These are phyloP conservation scores for Nitzschia sp. DNA, from an alignment of 108 stramenopile genomes.

Conservation along the genomic window DNA sequence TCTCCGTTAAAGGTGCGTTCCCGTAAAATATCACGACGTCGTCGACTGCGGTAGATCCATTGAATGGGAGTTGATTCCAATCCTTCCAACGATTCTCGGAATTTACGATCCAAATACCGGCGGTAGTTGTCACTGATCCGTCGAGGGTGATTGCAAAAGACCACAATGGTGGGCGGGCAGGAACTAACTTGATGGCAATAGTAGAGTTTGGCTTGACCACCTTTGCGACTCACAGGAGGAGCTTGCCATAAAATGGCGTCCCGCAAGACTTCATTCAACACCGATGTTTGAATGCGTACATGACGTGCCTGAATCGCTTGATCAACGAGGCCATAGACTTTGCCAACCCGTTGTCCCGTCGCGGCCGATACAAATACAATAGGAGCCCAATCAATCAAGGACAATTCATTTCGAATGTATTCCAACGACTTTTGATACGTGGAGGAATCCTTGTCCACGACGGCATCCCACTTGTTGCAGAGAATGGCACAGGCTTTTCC, in stretches of 20 bases:
- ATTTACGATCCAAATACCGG: conserved; percentile 94
- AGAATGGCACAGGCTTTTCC: conserved; percentile 96
- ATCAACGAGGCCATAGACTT: conserved; percentile 88
- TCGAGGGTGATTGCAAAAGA: conserved; percentile 93
- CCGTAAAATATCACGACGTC: conserved; percentile 78
- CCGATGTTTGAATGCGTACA: conserved; percentile 85
- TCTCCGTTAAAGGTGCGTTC: conserved; percentile 74
- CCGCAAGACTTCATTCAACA: conserved; percentile 94
- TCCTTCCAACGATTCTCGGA: conserved; percentile 89
- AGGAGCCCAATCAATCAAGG: conserved; percentile 92
- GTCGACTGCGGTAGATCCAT: conserved; percentile 92
- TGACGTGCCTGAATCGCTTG: conserved; percentile 83
- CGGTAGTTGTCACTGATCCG: conserved; percentile 92
- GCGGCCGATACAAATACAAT: conserved; percentile 93
- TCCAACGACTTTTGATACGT: conserved; percentile 83
- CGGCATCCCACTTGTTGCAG: conserved; percentile 98
- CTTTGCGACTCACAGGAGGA: conserved; percentile 85
- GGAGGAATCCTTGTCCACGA: conserved; percentile 89
- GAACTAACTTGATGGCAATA: conserved; percentile 92
- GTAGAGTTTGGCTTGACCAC: conserved; percentile 91
- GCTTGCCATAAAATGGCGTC: conserved; percentile 96
- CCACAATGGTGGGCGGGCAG: conserved; percentile 91
- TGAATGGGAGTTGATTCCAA: conserved; percentile 94
- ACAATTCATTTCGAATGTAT: conserved; percentile 85
- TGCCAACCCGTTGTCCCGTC: conserved; percentile 93